Evolutionary conservation across 495 filamentous ascomycete species (phyloP), one percentile per base, ranked within the genome.

Genomic region (Tuber borchii): DNA sequence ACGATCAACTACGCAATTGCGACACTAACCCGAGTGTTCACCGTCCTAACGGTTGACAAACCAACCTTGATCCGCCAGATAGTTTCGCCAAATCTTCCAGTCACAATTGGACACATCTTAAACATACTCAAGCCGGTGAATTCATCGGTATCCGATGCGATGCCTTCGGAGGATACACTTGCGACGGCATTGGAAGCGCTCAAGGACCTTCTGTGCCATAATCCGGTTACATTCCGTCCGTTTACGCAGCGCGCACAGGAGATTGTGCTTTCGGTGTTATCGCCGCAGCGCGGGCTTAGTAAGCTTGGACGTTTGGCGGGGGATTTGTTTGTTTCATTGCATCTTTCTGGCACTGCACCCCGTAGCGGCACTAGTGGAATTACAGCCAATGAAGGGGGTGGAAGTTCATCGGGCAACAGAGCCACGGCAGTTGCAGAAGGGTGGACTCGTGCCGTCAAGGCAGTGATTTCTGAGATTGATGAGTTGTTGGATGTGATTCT

Each of bases 151-250:
- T 45, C 73, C 19, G 31, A 48, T 37, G 37, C 71, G 0, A 42
- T 65, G 42, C 69, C 43, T 7, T 75, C 77, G n/a, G 42, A 31
- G 19, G 71, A 42, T 34, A 69, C 74, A 8, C 73, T 78, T 39
- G 69, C 74, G 9, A 40, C 56, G 31, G 69, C 73, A 39, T 51
- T 83, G 16, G 82, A 82, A 61, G 74, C 81, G 20, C 74, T 83
- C 12, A 68, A 77, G 2, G 78, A 83, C 71, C 73, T 80, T 17
- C 72, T 83, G 9, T 45, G 71, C 22, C 68, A 75, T 3, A 82
- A 83, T 69, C 76, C 82, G 46, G 75, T 80, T 17, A 83, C 82
- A 10, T 83, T 83, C 46, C 73, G 82, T 8, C 82, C 82, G 20
- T 83, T 83, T 42, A 43, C 71, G 0, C 74, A 78, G 39, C 76